Evolutionary conservation across 352 stramenopile genomes (phyloP).

Genomic region (Pythium dissimile): DNA sequence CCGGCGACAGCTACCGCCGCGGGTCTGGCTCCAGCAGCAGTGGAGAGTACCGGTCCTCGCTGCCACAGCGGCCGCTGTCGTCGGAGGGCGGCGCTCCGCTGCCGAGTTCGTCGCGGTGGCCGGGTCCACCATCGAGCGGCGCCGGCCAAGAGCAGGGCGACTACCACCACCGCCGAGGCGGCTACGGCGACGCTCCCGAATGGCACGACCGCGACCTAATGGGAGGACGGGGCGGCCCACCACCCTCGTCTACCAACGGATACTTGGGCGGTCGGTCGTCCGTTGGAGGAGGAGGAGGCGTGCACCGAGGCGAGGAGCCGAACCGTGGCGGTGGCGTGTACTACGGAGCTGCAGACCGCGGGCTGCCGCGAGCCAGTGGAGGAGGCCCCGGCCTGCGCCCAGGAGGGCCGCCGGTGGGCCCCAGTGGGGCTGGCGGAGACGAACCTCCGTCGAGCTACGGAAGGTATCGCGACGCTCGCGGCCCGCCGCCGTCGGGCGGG

Average conservation of each 20-base stretch:
- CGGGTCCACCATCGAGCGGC: not conserved
- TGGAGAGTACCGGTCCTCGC: slow-evolving; percentile 17
- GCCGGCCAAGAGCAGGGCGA: not conserved
- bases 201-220: slow-evolving; percentile 21
- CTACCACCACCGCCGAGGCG: slow-evolving; percentile 14
- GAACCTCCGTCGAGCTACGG: slow-evolving; percentile 8
- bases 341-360: slow-evolving; percentile 16
- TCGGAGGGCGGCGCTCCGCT: slow-evolving; percentile 1
- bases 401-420: not conserved
- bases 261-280: slow-evolving; percentile 17
- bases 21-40: not conserved
- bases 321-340: slow-evolving; percentile 13
- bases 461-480: slow-evolving; percentile 19
- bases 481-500: not conserved
- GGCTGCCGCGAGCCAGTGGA: slow-evolving; percentile 1
- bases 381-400: slow-evolving; percentile 3
- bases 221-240: slow-evolving; percentile 2
- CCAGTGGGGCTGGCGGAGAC: not conserved
- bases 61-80: slow-evolving; percentile 15
- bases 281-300: slow-evolving; percentile 2
- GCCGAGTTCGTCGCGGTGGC: slow-evolving; percentile 13
- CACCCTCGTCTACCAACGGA: not conserved
- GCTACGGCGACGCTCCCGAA: slow-evolving; percentile 14
- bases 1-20: slow-evolving; percentile 19
- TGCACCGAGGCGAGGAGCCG: slow-evolving; percentile 8